Evolutionary conservation across 768 basidiomycete genomes (phyloP), one percentile per base, ranked within the genome.

Genomic region (Hydnomerulius pinastri): DNA sequence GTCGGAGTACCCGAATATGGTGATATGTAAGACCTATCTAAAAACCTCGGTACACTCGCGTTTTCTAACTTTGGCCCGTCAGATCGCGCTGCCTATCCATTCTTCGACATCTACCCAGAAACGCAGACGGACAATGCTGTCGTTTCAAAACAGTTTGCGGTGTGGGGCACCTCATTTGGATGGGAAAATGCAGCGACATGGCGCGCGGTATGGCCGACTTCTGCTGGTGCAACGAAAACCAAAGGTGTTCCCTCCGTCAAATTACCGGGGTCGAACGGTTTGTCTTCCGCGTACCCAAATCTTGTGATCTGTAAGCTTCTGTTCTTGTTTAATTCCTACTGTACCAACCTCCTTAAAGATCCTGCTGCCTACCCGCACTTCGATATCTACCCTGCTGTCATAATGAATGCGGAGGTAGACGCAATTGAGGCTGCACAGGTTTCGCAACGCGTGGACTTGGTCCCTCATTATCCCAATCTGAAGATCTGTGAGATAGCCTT

Each of bases 51-150:
- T 13, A 15, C 20, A 40, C 3, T 4, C 8, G 8, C 24, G n/a
- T n/a, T n/a, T 7, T 13, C 23, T 40, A 9, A 40, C 10, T 6
- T 6, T 24, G 15, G 38, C 18, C 15, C 5, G n/a, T 23, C 20
- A 40, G 21, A 40, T 40, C 23, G 6, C 23, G 5, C 39, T 20
- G 58, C 73, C 4, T 88, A 83, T 81, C 85, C 85, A 67, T 15
- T 71, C 71, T 41, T 61, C 77, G n/a, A 74, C 75, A 27, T 75
- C n/a, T n/a, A n/a, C 80, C 10, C 83, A 80, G 17, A 78, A 86
- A 60, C 61, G 80, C 25, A 78, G 72, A 7, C 63, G 66, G 50
- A 74, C 86, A 39, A 73, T 79, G 69, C 63, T 76, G 27, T 20
- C 25, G 24, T 25, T 8, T 24, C 77, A 80, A 27, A 75, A 77